Evolutionary conservation across 179 eudicot species (phyloP).

Genomic region (Pouteria campechiana): DNA sequence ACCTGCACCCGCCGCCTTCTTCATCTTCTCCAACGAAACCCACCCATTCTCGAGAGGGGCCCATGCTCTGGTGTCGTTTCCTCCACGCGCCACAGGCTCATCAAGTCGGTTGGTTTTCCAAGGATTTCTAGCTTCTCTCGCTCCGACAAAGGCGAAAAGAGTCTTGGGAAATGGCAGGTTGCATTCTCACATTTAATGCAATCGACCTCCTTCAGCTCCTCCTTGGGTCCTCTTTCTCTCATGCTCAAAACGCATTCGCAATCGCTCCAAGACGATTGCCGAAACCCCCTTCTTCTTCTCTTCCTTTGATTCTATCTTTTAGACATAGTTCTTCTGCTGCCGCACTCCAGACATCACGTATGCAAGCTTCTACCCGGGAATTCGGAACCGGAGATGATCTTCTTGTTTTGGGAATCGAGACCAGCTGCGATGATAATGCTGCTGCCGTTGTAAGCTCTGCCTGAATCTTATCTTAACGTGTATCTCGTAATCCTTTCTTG

Average conservation of each 20-base stretch:
- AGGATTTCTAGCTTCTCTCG: no score
- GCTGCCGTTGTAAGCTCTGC: constrained; percentile 91
- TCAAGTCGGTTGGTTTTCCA: no score
- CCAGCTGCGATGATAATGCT: constrained; percentile 93
- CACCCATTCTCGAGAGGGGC: no score
- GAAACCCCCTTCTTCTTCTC: constrained; percentile 5
- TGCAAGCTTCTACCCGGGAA: constrained; percentile 4
- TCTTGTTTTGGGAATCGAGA: constrained; percentile 81
- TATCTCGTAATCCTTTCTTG: not conserved
- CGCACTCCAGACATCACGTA: constrained; percentile 11
- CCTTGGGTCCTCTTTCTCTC: constrained; percentile 12
- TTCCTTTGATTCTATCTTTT: constrained; percentile 11
- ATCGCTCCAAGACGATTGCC: not conserved
- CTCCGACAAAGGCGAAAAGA: no score
- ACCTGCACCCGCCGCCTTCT: no score
- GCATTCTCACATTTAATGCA: no score
- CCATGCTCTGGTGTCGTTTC: no score
- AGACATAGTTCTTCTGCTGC: constrained; percentile 11
- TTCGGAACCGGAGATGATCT: constrained; percentile 26
- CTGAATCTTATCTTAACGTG: no score
- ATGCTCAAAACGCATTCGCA: constrained; percentile 5
- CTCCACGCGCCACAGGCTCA: no score
- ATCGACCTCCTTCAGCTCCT: constrained; percentile 30
- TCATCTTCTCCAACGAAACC: no score
- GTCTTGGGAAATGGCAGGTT: no score